These are phyloP conservation scores for Bruguiera sexangula DNA, from an alignment of 345 rosid genomes.

Conservation along the genomic window DNA sequence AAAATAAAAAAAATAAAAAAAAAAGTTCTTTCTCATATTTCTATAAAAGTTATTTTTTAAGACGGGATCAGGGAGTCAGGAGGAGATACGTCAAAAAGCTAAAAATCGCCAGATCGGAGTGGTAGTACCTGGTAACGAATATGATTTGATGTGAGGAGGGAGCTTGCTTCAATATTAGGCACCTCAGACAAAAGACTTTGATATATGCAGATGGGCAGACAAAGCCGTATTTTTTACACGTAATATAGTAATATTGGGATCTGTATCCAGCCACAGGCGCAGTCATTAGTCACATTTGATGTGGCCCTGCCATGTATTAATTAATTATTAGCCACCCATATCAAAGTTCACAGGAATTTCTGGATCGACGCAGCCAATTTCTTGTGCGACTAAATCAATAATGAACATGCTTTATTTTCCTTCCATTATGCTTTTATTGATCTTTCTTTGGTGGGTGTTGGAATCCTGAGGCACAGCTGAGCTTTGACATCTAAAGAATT, in stretches of 20 bases:
- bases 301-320: background rate
- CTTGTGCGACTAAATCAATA: no score
- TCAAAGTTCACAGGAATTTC: no score
- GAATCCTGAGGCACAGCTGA: no score
- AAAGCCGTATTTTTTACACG: background rate
- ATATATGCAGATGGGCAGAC: background rate
- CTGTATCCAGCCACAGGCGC: background rate
- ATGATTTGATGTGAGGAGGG: constrained; percentile 4
- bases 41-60: background rate
- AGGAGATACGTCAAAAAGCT: background rate
- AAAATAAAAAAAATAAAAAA: no score
- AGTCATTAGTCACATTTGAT: background rate
- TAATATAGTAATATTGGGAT: constrained; percentile 2
- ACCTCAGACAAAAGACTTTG: constrained; percentile 1
- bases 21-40: no score
- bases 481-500: no score
- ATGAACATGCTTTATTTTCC: no score
- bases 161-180: background rate
- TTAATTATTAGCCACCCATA: background rate
- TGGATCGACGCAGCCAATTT: no score
- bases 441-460: no score
- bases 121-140: background rate
- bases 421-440: no score
- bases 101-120: background rate
- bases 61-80: background rate